phyloP scores from a whole-genome alignment of 2,329 filamentous ascomycete genomes.

The Cordyceps fumosorosea region DNA sequence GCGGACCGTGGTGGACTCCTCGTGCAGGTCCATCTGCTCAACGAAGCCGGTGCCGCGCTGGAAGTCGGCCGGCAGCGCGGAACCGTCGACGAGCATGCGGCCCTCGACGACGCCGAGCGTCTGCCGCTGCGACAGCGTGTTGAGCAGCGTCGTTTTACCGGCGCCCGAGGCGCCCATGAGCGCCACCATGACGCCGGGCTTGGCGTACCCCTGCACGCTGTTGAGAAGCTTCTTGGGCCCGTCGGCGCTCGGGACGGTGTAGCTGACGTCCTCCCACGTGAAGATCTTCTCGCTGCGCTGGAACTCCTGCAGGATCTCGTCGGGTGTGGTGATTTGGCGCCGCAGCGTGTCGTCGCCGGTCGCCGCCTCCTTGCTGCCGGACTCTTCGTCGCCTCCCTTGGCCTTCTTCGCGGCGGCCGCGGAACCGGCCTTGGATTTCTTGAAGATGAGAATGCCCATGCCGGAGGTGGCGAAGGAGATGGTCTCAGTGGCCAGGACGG shows the following conservation, averaged over 20 bases:
- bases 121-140: conserved; percentile 68
- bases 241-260: conserved; percentile 53
- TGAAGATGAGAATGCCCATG: conserved; percentile 66
- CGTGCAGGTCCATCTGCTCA: conserved; percentile 62
- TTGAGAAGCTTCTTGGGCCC: conserved; percentile 28
- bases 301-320: conserved; percentile 39
- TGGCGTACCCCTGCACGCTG: conserved; percentile 67
- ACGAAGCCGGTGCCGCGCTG: conserved; percentile 70
- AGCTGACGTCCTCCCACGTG: conserved; percentile 65
- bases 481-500: conserved; percentile 58
- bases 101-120: conserved; percentile 68
- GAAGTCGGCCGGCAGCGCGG: conserved; percentile 65
- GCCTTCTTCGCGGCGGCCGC: conserved; percentile 27
- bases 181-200: conserved; percentile 73
- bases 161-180: conserved; percentile 77
- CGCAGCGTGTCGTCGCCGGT: conserved; percentile 21
- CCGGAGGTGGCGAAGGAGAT: conserved; percentile 56
- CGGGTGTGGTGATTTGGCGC: conserved; percentile 14
- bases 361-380: conserved; percentile 20
- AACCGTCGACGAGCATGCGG: conserved; percentile 73
- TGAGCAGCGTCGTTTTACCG: conserved; percentile 77
- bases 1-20: conserved; percentile 58
- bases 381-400: conserved; percentile 25
- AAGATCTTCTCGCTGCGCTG: conserved; percentile 58
- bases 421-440: conserved; percentile 57